Conservation (phyloP, 1,139 yeast genomes). For the Yamadazyma oceani region DNA sequence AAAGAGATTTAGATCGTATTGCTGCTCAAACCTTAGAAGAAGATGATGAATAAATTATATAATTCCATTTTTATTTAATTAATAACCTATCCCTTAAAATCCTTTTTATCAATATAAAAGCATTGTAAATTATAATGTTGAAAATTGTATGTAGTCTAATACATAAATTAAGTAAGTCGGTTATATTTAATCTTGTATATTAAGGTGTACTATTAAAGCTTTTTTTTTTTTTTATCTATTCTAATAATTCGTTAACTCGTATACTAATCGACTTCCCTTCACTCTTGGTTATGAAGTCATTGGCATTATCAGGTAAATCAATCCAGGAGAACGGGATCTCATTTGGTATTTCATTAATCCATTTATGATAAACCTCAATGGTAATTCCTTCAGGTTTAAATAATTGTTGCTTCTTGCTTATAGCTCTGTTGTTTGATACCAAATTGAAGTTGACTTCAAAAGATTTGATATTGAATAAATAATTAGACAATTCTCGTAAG, state of each 20-base stretch:
- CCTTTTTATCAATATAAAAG: conserved; percentile 11
- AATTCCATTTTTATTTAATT: conserved; percentile 4
- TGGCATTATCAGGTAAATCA: conserved; percentile 48
- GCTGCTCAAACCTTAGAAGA: conserved; percentile 98
- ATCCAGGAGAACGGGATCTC: conserved; percentile 64
- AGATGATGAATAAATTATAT: conserved; percentile 54
- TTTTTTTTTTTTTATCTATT: conserved; percentile 1
- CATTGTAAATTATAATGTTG: conserved; percentile 20
- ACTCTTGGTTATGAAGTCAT: conserved; percentile 1
- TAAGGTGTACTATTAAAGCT: no score
- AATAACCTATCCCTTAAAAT: not conserved
- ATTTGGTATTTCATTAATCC: conserved; percentile 62
- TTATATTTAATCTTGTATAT: no score
- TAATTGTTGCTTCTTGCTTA: conserved; percentile 16
- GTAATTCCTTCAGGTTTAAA: conserved; percentile 50
- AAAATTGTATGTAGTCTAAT: conserved; percentile 13
- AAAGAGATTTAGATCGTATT: conserved; percentile 99
- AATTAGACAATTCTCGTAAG: conserved; percentile 23
- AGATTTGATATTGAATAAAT: conserved; percentile 28
- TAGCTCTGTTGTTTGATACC: conserved; percentile 20
- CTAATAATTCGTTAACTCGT: conserved; percentile 10
- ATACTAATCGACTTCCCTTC: conserved; percentile 1
- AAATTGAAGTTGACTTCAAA: conserved; percentile 31
- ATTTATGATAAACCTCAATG: conserved; percentile 35
- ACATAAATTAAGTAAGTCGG: conserved; percentile 9